Evolutionary conservation across 257 asterid species (phyloP), one percentile per base, ranked within the genome.

Genomic region (Rehmannia glutinosa): DNA sequence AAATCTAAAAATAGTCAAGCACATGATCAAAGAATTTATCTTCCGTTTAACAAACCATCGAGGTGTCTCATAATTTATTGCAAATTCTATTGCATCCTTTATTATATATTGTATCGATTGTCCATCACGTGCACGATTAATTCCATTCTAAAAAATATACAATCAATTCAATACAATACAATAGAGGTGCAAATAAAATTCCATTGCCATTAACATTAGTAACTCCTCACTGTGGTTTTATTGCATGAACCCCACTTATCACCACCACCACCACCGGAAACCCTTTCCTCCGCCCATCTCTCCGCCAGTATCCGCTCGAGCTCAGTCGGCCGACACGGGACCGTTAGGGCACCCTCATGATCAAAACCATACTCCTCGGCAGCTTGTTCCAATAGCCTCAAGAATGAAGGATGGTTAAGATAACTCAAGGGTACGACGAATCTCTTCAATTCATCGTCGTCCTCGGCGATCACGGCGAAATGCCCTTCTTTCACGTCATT

Each of bases 301-400:
- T 73, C 79, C 0, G 73, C 71, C 53, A 78, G 68, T 30, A 81
- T 62, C 42, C 55, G 67, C 62, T 81, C 76, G 17, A 81, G 72
- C 71, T 65, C 84, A 15, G 41, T 45, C 10, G 84, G 82, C 52
- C 70, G 79, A 43, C 97, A 91, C 0, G 96, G 97, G 10, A 91
- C 75, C 6, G 86, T 83, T 10, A 91, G 80, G 1, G 82, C 90
- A 2, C 97, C 96, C 11, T 71, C 66, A 41, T 78, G 93, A 25
- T 88, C 92, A 23, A 88, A 91, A 16, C 97, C 96, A 60, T 88
- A 91, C 20, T 83, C 96, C 21, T 91, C 95, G 12, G 90, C 97
- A 2, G 84, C 95, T 64, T 75, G 76, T 38, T 88, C 93, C 69
- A 88, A 45, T 36, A 91, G 59, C 62, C 76, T 78, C 76, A 88